Conservation (phyloP, 2,329 filamentous ascomycete species). For the Magnaporthales sp. region DNA sequence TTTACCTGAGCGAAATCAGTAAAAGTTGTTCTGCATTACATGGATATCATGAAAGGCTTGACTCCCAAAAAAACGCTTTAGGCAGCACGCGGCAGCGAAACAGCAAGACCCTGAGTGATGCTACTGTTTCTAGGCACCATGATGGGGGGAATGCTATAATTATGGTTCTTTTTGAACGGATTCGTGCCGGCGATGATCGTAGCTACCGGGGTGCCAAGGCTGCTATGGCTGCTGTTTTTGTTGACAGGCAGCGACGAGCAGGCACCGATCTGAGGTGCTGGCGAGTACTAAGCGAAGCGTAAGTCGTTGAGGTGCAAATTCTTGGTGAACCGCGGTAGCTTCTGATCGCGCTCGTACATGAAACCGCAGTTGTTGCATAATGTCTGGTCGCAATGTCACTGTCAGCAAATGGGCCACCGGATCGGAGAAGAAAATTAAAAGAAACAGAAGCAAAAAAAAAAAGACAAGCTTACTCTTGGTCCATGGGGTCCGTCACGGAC, state of each 20-base stretch:
- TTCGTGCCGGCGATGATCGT: background rate
- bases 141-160: background rate
- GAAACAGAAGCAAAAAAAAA: conserved; percentile 4
- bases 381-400: conserved; percentile 41
- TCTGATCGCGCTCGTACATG: conserved; percentile 78
- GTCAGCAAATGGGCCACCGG: conserved; percentile 4
- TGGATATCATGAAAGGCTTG: background rate
- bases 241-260: background rate
- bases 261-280: background rate
- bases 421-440: conserved; percentile 9
- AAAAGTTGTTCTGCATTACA: background rate
- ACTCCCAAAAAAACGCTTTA: background rate
- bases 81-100: background rate
- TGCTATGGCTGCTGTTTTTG: background rate
- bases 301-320: conserved; percentile 47
- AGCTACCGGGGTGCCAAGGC: background rate
- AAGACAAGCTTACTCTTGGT: conserved; percentile 56
- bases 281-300: conserved; percentile 14
- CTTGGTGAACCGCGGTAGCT: conserved; percentile 69
- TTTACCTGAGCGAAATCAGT: background rate
- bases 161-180: background rate
- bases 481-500: conserved; percentile 85
- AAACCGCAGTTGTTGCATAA: conserved; percentile 92
- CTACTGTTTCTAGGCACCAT: background rate
- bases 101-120: background rate